Evolutionary conservation across 176 grass and related monocot genomes (phyloP).

Genomic region (Zizania latifolia): DNA sequence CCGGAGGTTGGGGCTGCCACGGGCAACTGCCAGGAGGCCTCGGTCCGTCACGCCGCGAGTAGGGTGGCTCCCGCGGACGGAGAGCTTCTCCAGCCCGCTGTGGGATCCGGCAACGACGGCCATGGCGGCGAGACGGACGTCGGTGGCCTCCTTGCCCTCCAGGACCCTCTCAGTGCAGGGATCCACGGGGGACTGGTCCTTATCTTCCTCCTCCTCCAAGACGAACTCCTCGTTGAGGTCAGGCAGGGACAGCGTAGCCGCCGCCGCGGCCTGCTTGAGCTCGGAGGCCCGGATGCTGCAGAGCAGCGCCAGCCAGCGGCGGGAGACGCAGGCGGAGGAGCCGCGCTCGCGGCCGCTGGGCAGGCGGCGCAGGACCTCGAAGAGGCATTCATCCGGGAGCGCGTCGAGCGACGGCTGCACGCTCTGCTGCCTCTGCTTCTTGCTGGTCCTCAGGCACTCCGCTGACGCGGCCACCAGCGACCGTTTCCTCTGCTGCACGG

Average conservation of each 20-base stretch:
- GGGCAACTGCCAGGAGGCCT: constrained; percentile 57
- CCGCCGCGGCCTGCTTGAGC: constrained; percentile 7
- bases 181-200: constrained; percentile 27
- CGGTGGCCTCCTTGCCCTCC: constrained; percentile 70
- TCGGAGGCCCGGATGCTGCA: constrained; percentile 64
- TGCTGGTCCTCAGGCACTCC: constrained; percentile 30
- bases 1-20: constrained; percentile 51
- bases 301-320: constrained; percentile 70
- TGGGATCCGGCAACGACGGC: constrained; percentile 46
- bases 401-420: constrained; percentile 51
- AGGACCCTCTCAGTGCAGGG: constrained; percentile 40
- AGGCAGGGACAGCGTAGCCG: constrained; percentile 22
- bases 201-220: constrained; percentile 23
- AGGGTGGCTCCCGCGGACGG: constrained; percentile 60
- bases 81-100: constrained; percentile 68
- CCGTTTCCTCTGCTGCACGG: constrained; percentile 52
- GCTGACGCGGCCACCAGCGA: constrained; percentile 36
- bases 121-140: constrained; percentile 70
- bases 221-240: constrained; percentile 72
- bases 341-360: constrained; percentile 46
- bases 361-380: constrained; percentile 79
- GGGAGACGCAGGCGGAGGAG: constrained; percentile 72
- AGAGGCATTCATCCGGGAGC: constrained; percentile 89
- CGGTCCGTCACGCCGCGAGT: constrained; percentile 65
- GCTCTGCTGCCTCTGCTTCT: constrained; percentile 40